These are phyloP conservation scores for Collybia nuda DNA, from an alignment of 768 basidiomycete species.

Conservation along the genomic window DNA sequence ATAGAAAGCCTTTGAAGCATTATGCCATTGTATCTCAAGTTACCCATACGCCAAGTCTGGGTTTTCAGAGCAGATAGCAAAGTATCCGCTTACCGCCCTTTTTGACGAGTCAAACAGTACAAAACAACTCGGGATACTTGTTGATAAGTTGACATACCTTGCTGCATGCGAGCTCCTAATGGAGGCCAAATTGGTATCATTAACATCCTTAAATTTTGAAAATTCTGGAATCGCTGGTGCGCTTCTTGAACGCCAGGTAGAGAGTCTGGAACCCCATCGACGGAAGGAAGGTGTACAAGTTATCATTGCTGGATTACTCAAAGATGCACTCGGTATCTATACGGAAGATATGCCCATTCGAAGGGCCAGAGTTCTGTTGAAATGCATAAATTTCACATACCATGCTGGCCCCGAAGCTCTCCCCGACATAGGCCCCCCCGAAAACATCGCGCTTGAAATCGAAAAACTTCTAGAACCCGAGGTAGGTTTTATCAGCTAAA, in stretches of 20 bases:
- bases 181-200: slow-evolving; percentile 45
- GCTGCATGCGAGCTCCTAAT: slow-evolving; percentile 68
- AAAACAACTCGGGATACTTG: slow-evolving; percentile 56
- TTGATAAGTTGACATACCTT: slow-evolving; percentile 69
- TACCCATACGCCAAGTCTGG: slow-evolving; percentile 51
- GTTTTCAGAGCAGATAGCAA: slow-evolving; percentile 34
- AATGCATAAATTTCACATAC: slow-evolving; percentile 54
- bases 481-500: slow-evolving; percentile 30
- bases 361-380: slow-evolving; percentile 54
- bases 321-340: slow-evolving; percentile 53
- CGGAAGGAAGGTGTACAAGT: slow-evolving; percentile 57
- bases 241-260: slow-evolving; percentile 62
- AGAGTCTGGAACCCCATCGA: slow-evolving; percentile 48
- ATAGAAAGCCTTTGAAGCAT: slow-evolving; percentile 63
- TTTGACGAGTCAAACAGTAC: slow-evolving; percentile 42
- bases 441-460: slow-evolving; percentile 39
- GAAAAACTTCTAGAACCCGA: slow-evolving; percentile 37
- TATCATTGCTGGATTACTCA: slow-evolving; percentile 41
- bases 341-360: slow-evolving; percentile 50
- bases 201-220: slow-evolving; percentile 25
- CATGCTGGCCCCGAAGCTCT: slow-evolving; percentile 23
- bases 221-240: slow-evolving; percentile 43
- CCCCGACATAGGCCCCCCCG: slow-evolving; percentile 25
- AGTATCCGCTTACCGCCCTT: slow-evolving; percentile 23
- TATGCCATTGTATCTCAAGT: slow-evolving; percentile 45